Conservation (phyloP, 306 rosid genomes). For the Corylus heterophylla region DNA sequence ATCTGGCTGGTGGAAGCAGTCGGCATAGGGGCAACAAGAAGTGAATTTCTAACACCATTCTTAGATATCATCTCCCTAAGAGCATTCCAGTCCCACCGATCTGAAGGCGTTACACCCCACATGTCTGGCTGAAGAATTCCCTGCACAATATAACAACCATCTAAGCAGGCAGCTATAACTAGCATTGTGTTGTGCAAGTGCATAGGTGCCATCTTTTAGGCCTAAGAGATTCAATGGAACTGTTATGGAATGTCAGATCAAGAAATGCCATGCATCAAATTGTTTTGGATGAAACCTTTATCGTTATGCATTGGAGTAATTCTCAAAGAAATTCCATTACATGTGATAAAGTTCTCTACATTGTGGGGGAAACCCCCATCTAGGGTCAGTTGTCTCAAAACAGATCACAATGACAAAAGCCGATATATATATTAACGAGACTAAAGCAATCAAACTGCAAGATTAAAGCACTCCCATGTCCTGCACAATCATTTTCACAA, state of each 20-base stretch:
- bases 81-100: constrained; percentile 73
- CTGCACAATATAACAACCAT: constrained; percentile 37
- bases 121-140: constrained; percentile 89
- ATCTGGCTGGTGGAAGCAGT: constrained; percentile 93
- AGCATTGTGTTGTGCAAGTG: background rate
- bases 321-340: background rate
- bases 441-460: background rate
- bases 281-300: background rate
- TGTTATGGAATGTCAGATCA: background rate
- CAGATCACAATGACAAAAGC: too few relatives aligned
- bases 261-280: background rate
- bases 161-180: constrained; percentile 9
- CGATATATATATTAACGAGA: background rate
- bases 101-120: constrained; percentile 77
- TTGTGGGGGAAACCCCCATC: background rate
- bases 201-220: background rate
- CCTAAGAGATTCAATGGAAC: background rate
- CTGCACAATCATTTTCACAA: background rate
- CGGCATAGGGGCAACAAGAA: constrained; percentile 90
- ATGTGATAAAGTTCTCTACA: background rate
- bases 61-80: constrained; percentile 51
- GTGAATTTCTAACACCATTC: constrained; percentile 79
- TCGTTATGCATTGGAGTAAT: background rate
- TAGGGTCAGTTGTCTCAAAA: background rate
- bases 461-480: background rate